Evolutionary conservation across 495 filamentous ascomycete genomes (phyloP), one percentile per base, ranked within the genome.

Genomic region (Aspergillus conjunctus): DNA sequence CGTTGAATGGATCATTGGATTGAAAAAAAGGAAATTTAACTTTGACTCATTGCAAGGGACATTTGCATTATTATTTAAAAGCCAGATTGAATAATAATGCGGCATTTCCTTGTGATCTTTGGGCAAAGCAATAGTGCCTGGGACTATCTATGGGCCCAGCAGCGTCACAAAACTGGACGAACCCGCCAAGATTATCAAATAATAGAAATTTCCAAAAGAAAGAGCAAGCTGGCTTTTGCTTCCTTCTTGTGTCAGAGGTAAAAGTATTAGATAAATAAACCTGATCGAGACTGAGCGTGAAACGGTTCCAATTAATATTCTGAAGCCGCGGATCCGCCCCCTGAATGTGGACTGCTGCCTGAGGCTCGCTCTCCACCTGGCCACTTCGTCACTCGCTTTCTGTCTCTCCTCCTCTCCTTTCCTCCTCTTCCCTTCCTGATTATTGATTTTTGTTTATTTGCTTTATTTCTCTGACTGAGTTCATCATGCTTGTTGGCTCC

Each of bases 321-420:
- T 63, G 61, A 63, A 55, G 61, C 61, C 61, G 53, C 39, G 64
- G 64, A 63, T 63, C 64, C 64, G 51, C 59, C 64, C 64, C 64
- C 64, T 66, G 64, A 66, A 62, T 51, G 34, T 9, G 39, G 8
- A 21, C 33, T 44, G 51, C 22, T 60, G 64, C 64, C 64, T 66
- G 46, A 66, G 64, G 64, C 63, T 46, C 20, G 12, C 34, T 11
- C 32, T 22, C 33, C 33, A 37, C n/a, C 44, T 43, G 32, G 44
- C 37, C 32, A 31, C 34, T 33, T 52, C 17, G 26, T 51, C 51
- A 44, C 39, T 58, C 53, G 41, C 48, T 54, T 45, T 54, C 31
- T 56, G 31, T 45, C 58, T 43, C 39, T 30, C 22, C 46, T 43
- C 22, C 12, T 53, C 32, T 34, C 57, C 60, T 63, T 60, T 60